phyloP scores from a whole-genome alignment of 768 basidiomycete genomes.

The Leccinum olivaceopallidum region DNA sequence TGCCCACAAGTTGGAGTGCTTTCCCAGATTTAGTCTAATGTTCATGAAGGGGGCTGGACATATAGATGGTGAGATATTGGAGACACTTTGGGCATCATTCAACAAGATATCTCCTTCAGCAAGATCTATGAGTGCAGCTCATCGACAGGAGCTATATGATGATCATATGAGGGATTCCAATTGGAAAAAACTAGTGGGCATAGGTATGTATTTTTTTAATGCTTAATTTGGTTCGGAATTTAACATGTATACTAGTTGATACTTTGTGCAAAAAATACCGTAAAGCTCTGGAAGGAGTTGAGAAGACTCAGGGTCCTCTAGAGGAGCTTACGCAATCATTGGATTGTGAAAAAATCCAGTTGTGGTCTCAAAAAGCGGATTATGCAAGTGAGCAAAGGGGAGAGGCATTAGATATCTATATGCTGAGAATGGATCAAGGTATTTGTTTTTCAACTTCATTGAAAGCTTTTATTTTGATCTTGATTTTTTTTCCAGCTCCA shows the following conservation, averaged over 20 bases:
- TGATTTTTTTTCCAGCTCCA: not conserved
- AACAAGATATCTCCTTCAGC: slow-evolving; percentile 30
- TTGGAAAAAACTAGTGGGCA: slow-evolving; percentile 1
- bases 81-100: slow-evolving; percentile 33
- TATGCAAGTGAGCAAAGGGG: not conserved
- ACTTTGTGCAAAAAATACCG: not conserved
- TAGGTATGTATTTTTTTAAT: not conserved
- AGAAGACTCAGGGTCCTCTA: not conserved
- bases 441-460: not conserved
- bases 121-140: slow-evolving; percentile 21
- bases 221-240: not conserved
- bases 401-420: not conserved
- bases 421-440: not conserved
- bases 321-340: not conserved
- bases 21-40: slow-evolving; percentile 21
- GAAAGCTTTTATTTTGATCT: not conserved
- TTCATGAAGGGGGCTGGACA: slow-evolving; percentile 27
- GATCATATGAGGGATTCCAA: slow-evolving; percentile 6
- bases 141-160: slow-evolving; percentile 25
- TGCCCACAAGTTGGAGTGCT: slow-evolving; percentile 29
- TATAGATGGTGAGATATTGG: slow-evolving; percentile 36
- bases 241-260: not conserved
- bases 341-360: not conserved
- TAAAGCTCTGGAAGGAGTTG: not conserved
- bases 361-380: not conserved